Base-by-base conservation (phyloP, 371 early-diverging fungal species). In the Enterospora canceri region DNA sequence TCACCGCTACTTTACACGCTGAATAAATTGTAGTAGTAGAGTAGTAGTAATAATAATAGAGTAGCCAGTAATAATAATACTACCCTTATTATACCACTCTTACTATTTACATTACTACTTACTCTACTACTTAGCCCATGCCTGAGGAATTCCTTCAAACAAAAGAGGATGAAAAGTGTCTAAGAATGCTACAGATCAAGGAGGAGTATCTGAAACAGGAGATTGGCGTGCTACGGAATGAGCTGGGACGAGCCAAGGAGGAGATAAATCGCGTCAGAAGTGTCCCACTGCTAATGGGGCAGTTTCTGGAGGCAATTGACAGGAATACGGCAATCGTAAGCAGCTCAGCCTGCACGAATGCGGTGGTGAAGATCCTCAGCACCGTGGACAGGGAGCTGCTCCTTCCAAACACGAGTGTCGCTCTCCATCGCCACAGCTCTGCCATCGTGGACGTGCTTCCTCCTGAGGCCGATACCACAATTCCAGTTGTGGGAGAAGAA, bases 191-290 rank as follows among this genome's bases (percentile, higher is more conserved):
- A 58, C 87, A 88, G 63, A 83, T 96, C 59, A 92, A 94, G 83
- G 96, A 95, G 79, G 94, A 93, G 77, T 96, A 94, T 82, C 91
- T 96, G 78, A 91, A 91, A 82, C 93, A 95, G 80, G 83, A 94
- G 78, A 91, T 94, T 80, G 89, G 90, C 82, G 90, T 92, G 79
- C 78, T 98, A 68, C 91, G 94, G 80, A 84, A 89, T 59, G 97
- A 96, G 78, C 84, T 96, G 63, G 79, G 90, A 30, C 62, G 75
- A 84, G 76, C 80, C 31, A 91, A 91, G 79, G 93, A 94, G 73
- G 95, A 97, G 80, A 95, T 98, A 18, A 92, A 95, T 82, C 85
- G 97, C 64, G 94, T 98, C 73, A 88, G 91, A 79, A 90, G 92
- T 21, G 96, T 98, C 18, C 99, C 99, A 29, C 83, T 98, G 48